Conservation (phyloP, 108 stramenopile species). For the Cylindrotheca closterium region DNA sequence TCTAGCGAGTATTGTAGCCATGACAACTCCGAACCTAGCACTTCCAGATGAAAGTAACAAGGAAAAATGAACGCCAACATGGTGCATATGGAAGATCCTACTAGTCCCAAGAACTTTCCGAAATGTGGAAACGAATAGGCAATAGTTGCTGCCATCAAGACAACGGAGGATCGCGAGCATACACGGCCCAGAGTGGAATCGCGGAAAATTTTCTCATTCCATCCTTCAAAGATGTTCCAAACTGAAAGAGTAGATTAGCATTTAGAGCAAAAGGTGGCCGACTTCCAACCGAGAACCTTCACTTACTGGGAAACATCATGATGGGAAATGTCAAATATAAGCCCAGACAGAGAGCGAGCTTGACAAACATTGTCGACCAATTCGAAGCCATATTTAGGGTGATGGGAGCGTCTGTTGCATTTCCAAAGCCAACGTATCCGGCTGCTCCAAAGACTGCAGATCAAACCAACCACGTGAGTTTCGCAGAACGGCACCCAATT, state of each 20-base stretch:
- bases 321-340: constrained; percentile 81
- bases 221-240: constrained; percentile 49
- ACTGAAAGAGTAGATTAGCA: background rate
- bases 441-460: constrained; percentile 65
- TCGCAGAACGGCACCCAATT: too few relatives aligned
- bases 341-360: constrained; percentile 65
- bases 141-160: constrained; percentile 51
- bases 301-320: constrained; percentile 76
- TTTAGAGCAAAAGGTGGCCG: background rate
- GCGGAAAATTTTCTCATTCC: constrained; percentile 10
- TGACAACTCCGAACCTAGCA: constrained; percentile 48
- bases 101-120: constrained; percentile 69
- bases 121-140: constrained; percentile 70
- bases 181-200: constrained; percentile 26
- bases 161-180: constrained; percentile 38
- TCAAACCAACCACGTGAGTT: too few relatives aligned
- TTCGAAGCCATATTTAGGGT: constrained; percentile 59
- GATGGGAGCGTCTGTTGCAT: constrained; percentile 59
- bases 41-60: constrained; percentile 60
- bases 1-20: constrained; percentile 43
- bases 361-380: constrained; percentile 59
- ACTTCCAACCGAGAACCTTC: constrained; percentile 5
- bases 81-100: constrained; percentile 73
- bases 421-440: constrained; percentile 66
- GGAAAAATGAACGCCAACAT: constrained; percentile 76